Base-by-base conservation (phyloP, 495 filamentous ascomycete species). In the Penicillium goetzii region DNA sequence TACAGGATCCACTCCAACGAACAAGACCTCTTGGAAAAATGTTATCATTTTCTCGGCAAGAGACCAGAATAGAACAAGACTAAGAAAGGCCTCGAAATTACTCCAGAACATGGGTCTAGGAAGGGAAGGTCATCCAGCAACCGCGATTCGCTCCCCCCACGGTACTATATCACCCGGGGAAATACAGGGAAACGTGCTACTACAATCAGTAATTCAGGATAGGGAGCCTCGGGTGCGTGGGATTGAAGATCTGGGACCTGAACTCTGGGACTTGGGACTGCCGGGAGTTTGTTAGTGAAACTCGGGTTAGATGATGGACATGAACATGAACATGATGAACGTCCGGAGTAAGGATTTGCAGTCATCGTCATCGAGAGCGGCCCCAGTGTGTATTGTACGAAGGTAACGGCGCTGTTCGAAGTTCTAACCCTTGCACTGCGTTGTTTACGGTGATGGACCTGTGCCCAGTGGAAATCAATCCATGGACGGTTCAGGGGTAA, bases 401-500 rank as follows among this genome's bases (percentile, higher is more conserved):
- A 34, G 30, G 28, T 21, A 23, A 14, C 26, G 17, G 8, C 40
- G 32, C n/a, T 28, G 23, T 15, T 41, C 32, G 10, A 14, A n/a
- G 23, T 15, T 41, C 32, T 19, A 14, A n/a, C 34, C 66, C 58
- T 62, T 65, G 51, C 63, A 58, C 28, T 33, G 32, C 19, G 32
- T 21, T 36, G 32, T 55, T 55, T 36, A 55, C 52, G 32, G 52
- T 38, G 52, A 55, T 33, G 52, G 38, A 49, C 32, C 58, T 52
- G 61, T 68, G 60, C 36, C 55, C 55, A 36, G 59, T 58, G 63
- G 47, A 55, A 66, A 68, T 60, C 41, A 67, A 67, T 58, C 34
- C 59, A 57, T 65, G 70, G 70, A 62, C 58, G 66, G 58, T 63
- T 73, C 71, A 73, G 71, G 71, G 71, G 71, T 72, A 73, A 69